Evolutionary conservation across 2,329 filamentous ascomycete species (phyloP).

Genomic region (Aureobasidium sp.): DNA sequence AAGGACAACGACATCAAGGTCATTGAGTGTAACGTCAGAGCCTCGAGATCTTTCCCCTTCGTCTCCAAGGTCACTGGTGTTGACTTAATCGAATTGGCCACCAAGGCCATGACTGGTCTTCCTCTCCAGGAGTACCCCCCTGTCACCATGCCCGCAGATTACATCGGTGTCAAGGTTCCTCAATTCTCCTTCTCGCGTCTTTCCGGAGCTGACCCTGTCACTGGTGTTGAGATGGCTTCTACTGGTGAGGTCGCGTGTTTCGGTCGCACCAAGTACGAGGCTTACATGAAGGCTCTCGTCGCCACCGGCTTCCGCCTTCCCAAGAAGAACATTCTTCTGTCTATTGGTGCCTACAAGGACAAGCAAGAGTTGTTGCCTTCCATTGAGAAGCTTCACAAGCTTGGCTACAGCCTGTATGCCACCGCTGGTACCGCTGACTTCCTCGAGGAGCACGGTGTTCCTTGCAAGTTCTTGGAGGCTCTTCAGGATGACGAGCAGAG

Average conservation of each 20-base stretch:
- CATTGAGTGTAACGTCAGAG: slow-evolving; percentile 97
- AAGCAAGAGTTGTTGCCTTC: slow-evolving; percentile 96
- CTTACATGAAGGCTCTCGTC: slow-evolving; percentile 91
- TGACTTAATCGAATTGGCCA: slow-evolving; percentile 96
- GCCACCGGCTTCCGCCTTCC: slow-evolving; percentile 95
- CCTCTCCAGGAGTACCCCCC: slow-evolving; percentile 77
- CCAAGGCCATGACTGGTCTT: slow-evolving; percentile 86
- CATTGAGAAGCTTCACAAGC: slow-evolving; percentile 75
- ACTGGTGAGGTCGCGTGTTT: slow-evolving; percentile 98
- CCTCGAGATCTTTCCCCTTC: slow-evolving; percentile 94
- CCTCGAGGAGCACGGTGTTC: slow-evolving; percentile 83
- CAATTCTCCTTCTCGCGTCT: slow-evolving; percentile 98
- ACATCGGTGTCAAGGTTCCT: slow-evolving; percentile 94
- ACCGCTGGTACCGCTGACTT: slow-evolving; percentile 96
- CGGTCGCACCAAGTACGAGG: slow-evolving; percentile 91
- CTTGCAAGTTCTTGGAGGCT: slow-evolving; percentile 88
- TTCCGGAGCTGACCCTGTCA: slow-evolving; percentile 88
- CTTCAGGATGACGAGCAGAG: slow-evolving; percentile 74
- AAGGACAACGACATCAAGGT: slow-evolving; percentile 99
- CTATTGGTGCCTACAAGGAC: slow-evolving; percentile 95
- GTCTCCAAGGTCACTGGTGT: slow-evolving; percentile 98
- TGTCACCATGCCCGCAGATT: slow-evolving; percentile 65
- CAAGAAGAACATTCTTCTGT: slow-evolving; percentile 89
- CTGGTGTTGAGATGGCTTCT: slow-evolving; percentile 98
- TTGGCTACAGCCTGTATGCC: slow-evolving; percentile 93